Evolutionary conservation across 2,329 filamentous ascomycete genomes (phyloP), one percentile per base, ranked within the genome.

Genomic region (Chaetomiaceae sp.): DNA sequence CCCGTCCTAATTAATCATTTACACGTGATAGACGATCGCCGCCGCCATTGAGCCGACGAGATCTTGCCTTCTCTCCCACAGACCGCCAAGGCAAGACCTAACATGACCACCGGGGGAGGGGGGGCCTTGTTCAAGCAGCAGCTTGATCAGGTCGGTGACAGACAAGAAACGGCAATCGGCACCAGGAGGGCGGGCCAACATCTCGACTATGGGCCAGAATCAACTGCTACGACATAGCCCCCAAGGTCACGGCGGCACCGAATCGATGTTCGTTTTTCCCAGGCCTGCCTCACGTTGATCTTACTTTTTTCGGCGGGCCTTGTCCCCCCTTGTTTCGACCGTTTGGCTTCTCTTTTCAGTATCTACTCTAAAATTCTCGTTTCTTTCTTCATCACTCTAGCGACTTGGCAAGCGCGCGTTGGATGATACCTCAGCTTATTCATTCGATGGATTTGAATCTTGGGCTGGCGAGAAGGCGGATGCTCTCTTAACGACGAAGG

Each of bases 11-110:
- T 56, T 47, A 53, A 50, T 41, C 40, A n/a, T 50, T 37, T 29
- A 29, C 21, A 16, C 21, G 42, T 53, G 42, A 53, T 49, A 58
- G 55, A 55, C 47, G 53, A 55, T 33, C 55, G 53, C 41, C 55
- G 55, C 42, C 54, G 50, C 47, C 37, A 53, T 25, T 56, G 42
- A 43, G 13, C 29, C 33, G 33, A 36, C n/a, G 14, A 47, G 30
- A 29, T 1, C 38, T 4, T 11, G 16, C 36, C 36, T 38, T n/a
- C n/a, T n/a, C n/a, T n/a, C n/a, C n/a, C n/a, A n/a, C n/a, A n/a
- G n/a, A n/a, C n/a, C n/a, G n/a, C n/a, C n/a, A n/a, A n/a, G n/a
- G n/a, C n/a, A n/a, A n/a, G n/a, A n/a, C n/a, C n/a, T n/a, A n/a
- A n/a, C n/a, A n/a, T n/a, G n/a, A n/a, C n/a, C n/a, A n/a, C n/a